Percentiles rank a stretch among this genome's conserved stretches.
These are phyloP conservation scores for Cinnamomum micranthum DNA, from an alignment of 164 flowering plant genomes.

Conservation along the genomic window DNA sequence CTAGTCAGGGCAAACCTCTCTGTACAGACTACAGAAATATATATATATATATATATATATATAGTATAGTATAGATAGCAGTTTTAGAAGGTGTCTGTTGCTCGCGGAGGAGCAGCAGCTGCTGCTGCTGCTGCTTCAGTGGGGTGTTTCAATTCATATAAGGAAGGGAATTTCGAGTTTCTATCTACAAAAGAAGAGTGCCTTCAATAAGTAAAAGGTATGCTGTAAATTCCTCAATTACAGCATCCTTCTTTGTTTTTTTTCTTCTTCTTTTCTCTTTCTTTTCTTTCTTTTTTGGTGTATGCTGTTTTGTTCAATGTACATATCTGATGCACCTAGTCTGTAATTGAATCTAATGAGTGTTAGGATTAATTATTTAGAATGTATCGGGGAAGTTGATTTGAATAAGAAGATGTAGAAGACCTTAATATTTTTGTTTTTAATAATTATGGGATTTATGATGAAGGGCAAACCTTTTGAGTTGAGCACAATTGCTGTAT, in stretches of 20 bases:
- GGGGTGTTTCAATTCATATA: not conserved
- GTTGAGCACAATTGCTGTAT: no score
- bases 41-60: not conserved
- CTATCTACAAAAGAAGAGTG: not conserved
- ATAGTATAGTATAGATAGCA: not conserved
- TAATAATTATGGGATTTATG: not conserved
- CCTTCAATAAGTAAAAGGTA: not conserved
- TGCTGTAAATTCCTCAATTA: constrained; percentile 1
- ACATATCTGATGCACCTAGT: not conserved
- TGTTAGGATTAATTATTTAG: not conserved
- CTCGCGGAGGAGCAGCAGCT: constrained; percentile 2
- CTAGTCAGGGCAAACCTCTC: not conserved
- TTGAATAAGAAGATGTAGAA: not conserved
- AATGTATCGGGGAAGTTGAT: not conserved
- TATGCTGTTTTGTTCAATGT: not conserved
- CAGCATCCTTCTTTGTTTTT: not conserved
- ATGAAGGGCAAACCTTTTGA: not conserved
- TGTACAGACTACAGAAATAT: not conserved
- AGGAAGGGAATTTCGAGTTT: not conserved
- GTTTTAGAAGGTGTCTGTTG: not conserved
- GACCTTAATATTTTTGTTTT: not conserved
- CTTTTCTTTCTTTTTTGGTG: not conserved
- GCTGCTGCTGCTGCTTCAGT: not conserved
- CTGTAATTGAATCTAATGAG: not conserved
- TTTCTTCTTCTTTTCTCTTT: not conserved